Evolutionary conservation across 2,329 filamentous ascomycete genomes (phyloP), one percentile per base, ranked within the genome.

Genomic region (Aspergillus sp.): DNA sequence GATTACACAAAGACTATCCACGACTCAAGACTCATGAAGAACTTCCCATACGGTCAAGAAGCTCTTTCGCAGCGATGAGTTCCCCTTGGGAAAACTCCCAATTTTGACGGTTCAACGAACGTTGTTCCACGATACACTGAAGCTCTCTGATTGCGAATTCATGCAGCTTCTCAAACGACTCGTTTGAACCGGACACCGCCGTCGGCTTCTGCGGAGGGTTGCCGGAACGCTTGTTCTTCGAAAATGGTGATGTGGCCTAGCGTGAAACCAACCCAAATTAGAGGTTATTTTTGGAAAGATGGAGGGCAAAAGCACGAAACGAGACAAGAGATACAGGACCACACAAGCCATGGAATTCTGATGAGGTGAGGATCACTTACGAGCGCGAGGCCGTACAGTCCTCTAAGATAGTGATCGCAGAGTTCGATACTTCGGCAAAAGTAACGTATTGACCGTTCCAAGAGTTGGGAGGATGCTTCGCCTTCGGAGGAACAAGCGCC

Each of bases 401-500:
- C 94, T 55, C 94, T 85, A 56, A 97, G 73, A 68, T 96, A 97
- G 67, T 91, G 86, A 62, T 96, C 89, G 66, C 94, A 97, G 48
- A 99, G 82, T 74, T 99, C 94, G 59, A 97, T 84, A 65, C 91
- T 94, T 63, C 94, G 84, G 68, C 88, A 89, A 73, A 95, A 97
- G 59, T 92, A 84, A 67, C 90, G 89, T 49, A 96, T 72, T 4
- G 90, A 86, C 66, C 92, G 88, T 41, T 82, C 78, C 50, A 94
- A 75, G 62, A 83, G 76, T 67, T 80, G 74, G 52, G 69, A 51
- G 41, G 68, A 58, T 42, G 67, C 64, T 13, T 70, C 73, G 24
- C 60, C 63, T 11, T 73, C 70, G 32, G 71, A 64, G 44, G 73
- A 60, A 50, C 53, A 59, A 53, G 60, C 72, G 32, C 85, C 83